phyloP scores from a whole-genome alignment of 441 rosid genomes.

The Euphorbia celastroides region DNA sequence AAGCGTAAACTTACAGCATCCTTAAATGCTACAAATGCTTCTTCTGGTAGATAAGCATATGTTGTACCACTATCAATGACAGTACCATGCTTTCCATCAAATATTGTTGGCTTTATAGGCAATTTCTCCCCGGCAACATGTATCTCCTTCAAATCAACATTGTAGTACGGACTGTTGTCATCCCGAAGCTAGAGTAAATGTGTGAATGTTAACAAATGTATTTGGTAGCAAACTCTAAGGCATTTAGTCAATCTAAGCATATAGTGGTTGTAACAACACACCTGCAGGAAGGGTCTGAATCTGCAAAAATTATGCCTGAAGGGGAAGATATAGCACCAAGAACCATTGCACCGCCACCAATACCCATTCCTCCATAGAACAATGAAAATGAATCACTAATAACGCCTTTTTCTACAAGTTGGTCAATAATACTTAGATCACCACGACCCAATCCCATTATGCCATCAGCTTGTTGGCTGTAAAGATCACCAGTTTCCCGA shows the following conservation, averaged over 20 bases:
- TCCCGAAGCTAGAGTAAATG: conserved; percentile 95
- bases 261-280: conserved; percentile 33
- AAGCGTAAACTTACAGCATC: background rate
- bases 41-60: conserved; percentile 31
- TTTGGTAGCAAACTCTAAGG: conserved; percentile 40
- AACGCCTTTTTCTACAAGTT: conserved; percentile 69
- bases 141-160: conserved; percentile 80
- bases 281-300: conserved; percentile 77
- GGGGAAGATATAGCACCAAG: conserved; percentile 78
- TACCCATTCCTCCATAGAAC: conserved; percentile 92
- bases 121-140: conserved; percentile 83
- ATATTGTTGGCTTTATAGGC: conserved; percentile 47
- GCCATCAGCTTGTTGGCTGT: conserved; percentile 89
- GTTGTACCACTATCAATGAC: conserved; percentile 91
- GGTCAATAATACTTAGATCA: conserved; percentile 80
- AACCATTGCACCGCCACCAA: conserved; percentile 95
- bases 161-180: conserved; percentile 93
- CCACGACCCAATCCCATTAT: conserved; percentile 94
- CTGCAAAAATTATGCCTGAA: conserved; percentile 56
- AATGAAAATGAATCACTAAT: conserved; percentile 81
- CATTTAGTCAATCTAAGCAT: too few species aligned
- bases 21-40: conserved; percentile 24
- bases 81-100: conserved; percentile 53
- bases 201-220: conserved; percentile 62
- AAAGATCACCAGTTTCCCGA: conserved; percentile 86